Evolutionary conservation across 768 basidiomycete genomes (phyloP).

Genomic region (Boletus subparvulus): DNA sequence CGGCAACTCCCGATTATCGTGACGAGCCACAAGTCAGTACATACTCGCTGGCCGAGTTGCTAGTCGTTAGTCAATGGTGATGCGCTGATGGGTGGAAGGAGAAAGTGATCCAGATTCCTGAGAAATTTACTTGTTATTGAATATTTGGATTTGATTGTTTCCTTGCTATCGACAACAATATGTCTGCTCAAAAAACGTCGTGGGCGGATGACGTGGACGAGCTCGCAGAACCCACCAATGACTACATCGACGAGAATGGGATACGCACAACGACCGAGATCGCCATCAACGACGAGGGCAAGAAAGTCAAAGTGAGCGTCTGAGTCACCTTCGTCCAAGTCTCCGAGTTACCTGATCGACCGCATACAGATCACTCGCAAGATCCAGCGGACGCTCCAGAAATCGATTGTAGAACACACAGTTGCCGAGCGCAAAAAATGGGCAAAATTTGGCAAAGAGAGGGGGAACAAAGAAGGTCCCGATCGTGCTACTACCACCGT

Average conservation of each 20-base stretch:
- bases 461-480: slow-evolving; percentile 82
- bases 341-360: not conserved
- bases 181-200: slow-evolving; percentile 56
- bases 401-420: slow-evolving; percentile 88
- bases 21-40: not conserved
- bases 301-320: slow-evolving; percentile 80
- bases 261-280: slow-evolving; percentile 84
- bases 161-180: slow-evolving; percentile 9
- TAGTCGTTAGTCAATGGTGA: not conserved
- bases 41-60: too few relatives aligned
- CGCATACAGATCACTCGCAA: slow-evolving; percentile 71
- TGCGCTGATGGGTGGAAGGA: not conserved
- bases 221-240: slow-evolving; percentile 56
- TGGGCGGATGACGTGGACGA: slow-evolving; percentile 91
- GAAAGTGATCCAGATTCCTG: too few relatives aligned
- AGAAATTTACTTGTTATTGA: slow-evolving; percentile 8
- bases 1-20: slow-evolving; percentile 25
- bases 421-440: slow-evolving; percentile 94
- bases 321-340: not conserved
- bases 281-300: slow-evolving; percentile 85
- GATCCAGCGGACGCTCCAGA: slow-evolving; percentile 84
- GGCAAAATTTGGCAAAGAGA: slow-evolving; percentile 92
- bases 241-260: slow-evolving; percentile 83
- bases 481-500: slow-evolving; percentile 94
- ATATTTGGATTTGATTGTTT: slow-evolving; percentile 18